phyloP scores from a whole-genome alignment of 139 green algal genomes.

The Chlamydomonas sp. region DNA sequence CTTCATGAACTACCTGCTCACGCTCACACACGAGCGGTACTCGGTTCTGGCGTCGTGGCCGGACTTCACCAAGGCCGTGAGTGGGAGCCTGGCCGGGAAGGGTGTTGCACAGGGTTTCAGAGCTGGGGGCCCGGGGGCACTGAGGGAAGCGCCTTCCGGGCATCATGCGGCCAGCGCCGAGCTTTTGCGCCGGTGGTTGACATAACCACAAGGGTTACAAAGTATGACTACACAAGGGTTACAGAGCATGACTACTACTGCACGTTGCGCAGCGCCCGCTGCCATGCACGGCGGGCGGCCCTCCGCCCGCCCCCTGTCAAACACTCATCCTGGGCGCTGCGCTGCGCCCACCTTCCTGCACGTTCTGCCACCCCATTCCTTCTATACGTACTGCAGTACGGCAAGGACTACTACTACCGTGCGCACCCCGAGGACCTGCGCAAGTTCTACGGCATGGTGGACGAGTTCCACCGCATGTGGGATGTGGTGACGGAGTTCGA shows the following conservation, averaged over 20 bases:
- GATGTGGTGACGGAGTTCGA: slow-evolving; percentile 67
- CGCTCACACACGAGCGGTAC: slow-evolving; percentile 63
- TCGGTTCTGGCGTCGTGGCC: slow-evolving; percentile 67
- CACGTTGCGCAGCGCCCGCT: too few relatives aligned
- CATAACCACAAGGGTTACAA: too few relatives aligned
- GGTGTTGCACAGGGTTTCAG: not conserved
- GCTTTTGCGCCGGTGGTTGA: too few relatives aligned
- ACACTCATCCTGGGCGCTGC: too few relatives aligned
- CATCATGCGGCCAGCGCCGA: too few relatives aligned
- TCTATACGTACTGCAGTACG: slow-evolving; percentile 41
- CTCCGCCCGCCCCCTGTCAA: too few relatives aligned
- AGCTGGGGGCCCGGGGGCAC: not conserved
- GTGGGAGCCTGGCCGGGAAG: not conserved
- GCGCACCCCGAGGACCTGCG: slow-evolving; percentile 66
- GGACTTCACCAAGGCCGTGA: slow-evolving; percentile 63
- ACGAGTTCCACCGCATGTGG: slow-evolving; percentile 60
- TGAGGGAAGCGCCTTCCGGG: too few relatives aligned
- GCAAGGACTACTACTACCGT: slow-evolving; percentile 72
- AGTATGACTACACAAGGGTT: too few relatives aligned
- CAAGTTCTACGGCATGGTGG: slow-evolving; percentile 65
- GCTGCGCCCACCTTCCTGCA: not conserved
- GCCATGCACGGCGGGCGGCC: too few relatives aligned
- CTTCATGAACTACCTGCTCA: slow-evolving; percentile 65
- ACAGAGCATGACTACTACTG: too few relatives aligned
- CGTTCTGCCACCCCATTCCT: not conserved